phyloP scores from a whole-genome alignment of 306 rosid genomes.

The Cicer yamashitae region DNA sequence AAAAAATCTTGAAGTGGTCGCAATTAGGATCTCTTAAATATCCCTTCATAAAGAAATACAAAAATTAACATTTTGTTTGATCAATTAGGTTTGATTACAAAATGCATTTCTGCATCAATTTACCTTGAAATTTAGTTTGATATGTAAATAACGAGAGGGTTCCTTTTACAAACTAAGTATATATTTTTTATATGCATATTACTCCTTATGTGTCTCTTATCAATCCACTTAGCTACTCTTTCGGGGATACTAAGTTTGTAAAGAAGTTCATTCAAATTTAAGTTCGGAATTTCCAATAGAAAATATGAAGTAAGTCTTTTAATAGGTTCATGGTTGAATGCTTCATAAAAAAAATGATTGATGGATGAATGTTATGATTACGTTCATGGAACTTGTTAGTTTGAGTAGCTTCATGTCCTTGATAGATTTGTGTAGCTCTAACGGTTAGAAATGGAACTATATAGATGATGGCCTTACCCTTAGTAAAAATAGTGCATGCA shows the following conservation, averaged over 20 bases:
- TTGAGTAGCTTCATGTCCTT: slow-evolving; percentile 6
- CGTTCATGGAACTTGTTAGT: slow-evolving; percentile 14
- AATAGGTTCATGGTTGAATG: not conserved
- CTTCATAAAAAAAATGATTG: not conserved
- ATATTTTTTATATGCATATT: too few species aligned
- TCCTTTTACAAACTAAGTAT: too few species aligned
- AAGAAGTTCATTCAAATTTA: too few species aligned
- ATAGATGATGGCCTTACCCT: not conserved
- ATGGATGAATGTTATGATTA: not conserved
- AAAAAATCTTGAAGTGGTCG: too few species aligned
- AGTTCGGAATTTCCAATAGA: too few species aligned
- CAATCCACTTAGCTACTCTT: too few species aligned
- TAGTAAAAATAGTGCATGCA: not conserved
- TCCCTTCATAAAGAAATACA: not conserved
- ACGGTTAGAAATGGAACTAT: not conserved
- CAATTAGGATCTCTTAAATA: not conserved
- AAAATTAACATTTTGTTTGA: not conserved
- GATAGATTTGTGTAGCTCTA: slow-evolving; percentile 9
- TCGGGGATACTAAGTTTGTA: too few species aligned
- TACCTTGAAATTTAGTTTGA: too few species aligned
- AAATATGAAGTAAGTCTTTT: not conserved
- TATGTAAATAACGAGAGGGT: too few species aligned
- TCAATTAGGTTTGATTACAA: not conserved
- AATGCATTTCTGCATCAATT: not conserved
- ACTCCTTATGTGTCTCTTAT: too few species aligned